Percentiles rank a stretch among this genome's conserved stretches.
phyloP scores from a whole-genome alignment of 1,284 basidiomycete species.

The Ganoderma resinaceum region DNA sequence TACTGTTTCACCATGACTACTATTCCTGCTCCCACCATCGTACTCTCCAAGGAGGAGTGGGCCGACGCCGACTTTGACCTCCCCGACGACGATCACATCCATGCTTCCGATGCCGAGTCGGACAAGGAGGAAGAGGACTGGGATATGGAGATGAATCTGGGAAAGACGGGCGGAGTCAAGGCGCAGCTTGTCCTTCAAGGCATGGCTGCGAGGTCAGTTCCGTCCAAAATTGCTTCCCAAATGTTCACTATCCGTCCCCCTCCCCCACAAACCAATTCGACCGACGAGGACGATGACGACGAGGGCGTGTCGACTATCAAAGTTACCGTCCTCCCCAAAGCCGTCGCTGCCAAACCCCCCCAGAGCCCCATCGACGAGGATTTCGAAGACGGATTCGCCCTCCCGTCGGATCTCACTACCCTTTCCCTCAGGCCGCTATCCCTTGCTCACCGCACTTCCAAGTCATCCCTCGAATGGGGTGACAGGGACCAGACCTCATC shows the following conservation, averaged over 20 bases:
- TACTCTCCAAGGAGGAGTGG: conserved; percentile 75
- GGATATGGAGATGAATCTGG: conserved; percentile 78
- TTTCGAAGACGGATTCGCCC: conserved; percentile 63
- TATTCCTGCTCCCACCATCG: conserved; percentile 63
- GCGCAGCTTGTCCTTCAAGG: conserved; percentile 48
- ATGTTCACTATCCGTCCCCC: conserved; percentile 74
- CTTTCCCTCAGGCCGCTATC: conserved; percentile 79
- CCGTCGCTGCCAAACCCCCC: conserved; percentile 34
- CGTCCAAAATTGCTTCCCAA: conserved; percentile 42
- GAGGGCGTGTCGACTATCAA: conserved; percentile 85
- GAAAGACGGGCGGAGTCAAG: conserved; percentile 61
- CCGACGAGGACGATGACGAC: conserved; percentile 69
- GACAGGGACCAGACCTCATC: conserved; percentile 82
- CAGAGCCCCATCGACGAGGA: conserved; percentile 42
- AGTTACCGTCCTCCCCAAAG: conserved; percentile 59
- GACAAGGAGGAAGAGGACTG: conserved; percentile 78
- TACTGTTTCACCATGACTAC: conserved; percentile 53
- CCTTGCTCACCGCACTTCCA: conserved; percentile 75
- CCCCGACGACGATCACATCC: conserved; percentile 72
- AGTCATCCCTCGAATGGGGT: conserved; percentile 83
- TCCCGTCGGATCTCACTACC: conserved; percentile 78
- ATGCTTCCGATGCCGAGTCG: conserved; percentile 57
- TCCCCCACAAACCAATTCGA: conserved; percentile 50
- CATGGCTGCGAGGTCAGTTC: conserved; percentile 41
- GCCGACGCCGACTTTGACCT: conserved; percentile 85